Conservation (phyloP, 257 asterid species). For the Nemophila menziesii region DNA sequence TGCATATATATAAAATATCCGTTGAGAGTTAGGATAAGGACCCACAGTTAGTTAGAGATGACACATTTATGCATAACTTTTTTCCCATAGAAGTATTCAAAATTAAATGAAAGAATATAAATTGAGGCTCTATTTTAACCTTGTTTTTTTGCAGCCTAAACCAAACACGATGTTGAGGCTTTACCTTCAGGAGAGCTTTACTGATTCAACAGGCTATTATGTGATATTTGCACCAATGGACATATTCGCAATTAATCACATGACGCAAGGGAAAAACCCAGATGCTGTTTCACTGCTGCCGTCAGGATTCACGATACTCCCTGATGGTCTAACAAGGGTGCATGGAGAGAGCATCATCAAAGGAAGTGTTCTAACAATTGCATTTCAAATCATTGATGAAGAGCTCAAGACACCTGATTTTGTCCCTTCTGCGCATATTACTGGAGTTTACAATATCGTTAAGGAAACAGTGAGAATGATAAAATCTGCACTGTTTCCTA, state of each 20-base stretch:
- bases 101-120: background rate
- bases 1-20: no score
- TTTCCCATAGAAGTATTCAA: background rate
- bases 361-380: constrained; percentile 29
- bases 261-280: constrained; percentile 25
- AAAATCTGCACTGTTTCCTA: constrained; percentile 11
- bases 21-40: no score
- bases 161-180: constrained; percentile 9
- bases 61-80: background rate
- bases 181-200: constrained; percentile 39
- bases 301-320: constrained; percentile 34
- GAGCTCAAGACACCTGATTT: constrained; percentile 14
- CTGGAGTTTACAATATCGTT: constrained; percentile 22
- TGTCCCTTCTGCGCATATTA: constrained; percentile 23
- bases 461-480: constrained; percentile 24
- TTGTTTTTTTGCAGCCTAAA: constrained; percentile 16
- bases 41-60: no score
- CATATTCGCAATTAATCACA: constrained; percentile 17
- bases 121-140: no score
- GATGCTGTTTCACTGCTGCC: constrained; percentile 32
- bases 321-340: constrained; percentile 2
- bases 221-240: constrained; percentile 34
- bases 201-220: constrained; percentile 27
- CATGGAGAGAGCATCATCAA: background rate
- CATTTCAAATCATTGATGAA: constrained; percentile 35